Base-by-base conservation (phyloP, 768 basidiomycete species). In the Termitomyces sp. region DNA sequence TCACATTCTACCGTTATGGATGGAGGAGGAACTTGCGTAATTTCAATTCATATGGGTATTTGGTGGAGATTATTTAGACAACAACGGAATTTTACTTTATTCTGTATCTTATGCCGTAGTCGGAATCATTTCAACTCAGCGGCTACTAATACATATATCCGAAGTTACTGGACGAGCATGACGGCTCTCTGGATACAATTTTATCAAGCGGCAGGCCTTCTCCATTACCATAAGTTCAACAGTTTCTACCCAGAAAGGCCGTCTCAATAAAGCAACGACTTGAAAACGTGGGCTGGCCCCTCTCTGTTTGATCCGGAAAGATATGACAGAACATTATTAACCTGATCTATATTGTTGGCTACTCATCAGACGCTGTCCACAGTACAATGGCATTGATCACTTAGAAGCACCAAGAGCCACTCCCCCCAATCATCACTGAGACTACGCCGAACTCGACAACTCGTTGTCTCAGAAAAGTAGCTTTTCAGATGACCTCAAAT, bases 1-100 rank as follows among this genome's bases (percentile, higher is more conserved):
- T 13, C 97, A 99, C 69, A 86, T 96, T 76, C 75, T 97, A 28
- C 84, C 87, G 33, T 67, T 88, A 54, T 77, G 74, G 76, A 68
- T 77, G 67, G 75, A 76, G 26, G 73, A 75, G 60, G 62, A 67
- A 44, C 66, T 66, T 28, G 61, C 62, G 43, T 67, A 65, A 60
- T 65, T 57, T 53, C n/a, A 33, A 57, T 52, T n/a, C n/a, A n/a
- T n/a, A n/a, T n/a, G 56, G 35, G 40, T 18, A 16, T 52, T 54
- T 55, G 30, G 35, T 50, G 26, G 24, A 26, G 6, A 33, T 33
- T 40, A 22, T n/a, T 16, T 28, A 52, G 49, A 52, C 32, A 11
- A 44, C 24, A 46, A n/a, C 8, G 16, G 33, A 36, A 8, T 24
- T 36, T 33, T 45, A 44, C 20, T 43, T 46, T 35, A 38, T 59